Conservation (phyloP, 2,329 filamentous ascomycete genomes). For the Lomentospora prolificans region DNA sequence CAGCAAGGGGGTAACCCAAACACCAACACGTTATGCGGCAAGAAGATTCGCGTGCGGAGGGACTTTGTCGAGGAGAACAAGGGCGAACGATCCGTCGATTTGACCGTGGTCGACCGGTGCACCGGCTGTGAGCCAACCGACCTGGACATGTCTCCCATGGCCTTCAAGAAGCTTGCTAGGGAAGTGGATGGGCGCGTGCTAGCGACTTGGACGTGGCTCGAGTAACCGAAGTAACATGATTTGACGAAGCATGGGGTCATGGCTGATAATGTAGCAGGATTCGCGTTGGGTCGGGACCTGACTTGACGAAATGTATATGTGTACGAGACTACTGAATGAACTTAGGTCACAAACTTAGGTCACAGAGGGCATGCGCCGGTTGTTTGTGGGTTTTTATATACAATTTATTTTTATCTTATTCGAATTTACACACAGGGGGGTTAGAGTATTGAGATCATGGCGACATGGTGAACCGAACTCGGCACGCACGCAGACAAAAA, state of each 20-base stretch:
- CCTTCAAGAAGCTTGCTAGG: slow-evolving; percentile 35
- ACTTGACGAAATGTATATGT: too few relatives aligned
- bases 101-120: slow-evolving; percentile 62
- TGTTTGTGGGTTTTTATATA: neutral
- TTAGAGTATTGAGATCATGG: neutral
- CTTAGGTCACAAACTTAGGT: too few relatives aligned
- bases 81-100: slow-evolving; percentile 33
- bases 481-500: neutral
- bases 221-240: neutral
- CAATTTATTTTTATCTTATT: neutral
- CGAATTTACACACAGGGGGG: neutral
- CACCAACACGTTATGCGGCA: slow-evolving; percentile 41
- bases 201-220: slow-evolving; percentile 18
- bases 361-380: neutral
- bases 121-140: slow-evolving; percentile 33
- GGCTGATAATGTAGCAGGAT: too few relatives aligned
- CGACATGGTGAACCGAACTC: neutral
- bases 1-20: slow-evolving; percentile 44
- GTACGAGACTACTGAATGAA: too few relatives aligned
- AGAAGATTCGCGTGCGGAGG: slow-evolving; percentile 51
- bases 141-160: slow-evolving; percentile 36
- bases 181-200: slow-evolving; percentile 16
- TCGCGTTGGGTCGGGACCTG: too few relatives aligned
- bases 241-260: neutral
- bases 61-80: slow-evolving; percentile 13